These are phyloP conservation scores for Leishmania lainsoni DNA, from an alignment of 208 protist genomes.

Conservation along the genomic window DNA sequence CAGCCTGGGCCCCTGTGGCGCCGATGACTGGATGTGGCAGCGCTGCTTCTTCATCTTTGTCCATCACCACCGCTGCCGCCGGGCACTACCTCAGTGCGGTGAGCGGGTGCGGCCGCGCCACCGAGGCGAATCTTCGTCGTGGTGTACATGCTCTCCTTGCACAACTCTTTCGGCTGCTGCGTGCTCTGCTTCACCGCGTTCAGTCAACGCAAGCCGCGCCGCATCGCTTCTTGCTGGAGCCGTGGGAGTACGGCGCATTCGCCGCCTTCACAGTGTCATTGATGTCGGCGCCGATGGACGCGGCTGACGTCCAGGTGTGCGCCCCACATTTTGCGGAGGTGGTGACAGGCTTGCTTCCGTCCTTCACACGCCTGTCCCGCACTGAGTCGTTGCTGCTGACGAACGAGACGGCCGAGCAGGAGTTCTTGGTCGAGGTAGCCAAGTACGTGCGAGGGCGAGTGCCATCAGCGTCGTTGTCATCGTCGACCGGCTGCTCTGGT, in stretches of 20 bases:
- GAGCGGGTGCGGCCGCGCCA: constrained; percentile 49
- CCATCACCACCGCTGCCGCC: neutral
- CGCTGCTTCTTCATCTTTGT: neutral
- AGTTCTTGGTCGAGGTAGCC: constrained; percentile 30
- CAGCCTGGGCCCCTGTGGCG: neutral
- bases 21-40: neutral
- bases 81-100: constrained; percentile 55
- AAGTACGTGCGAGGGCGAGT: constrained; percentile 23
- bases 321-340: constrained; percentile 46
- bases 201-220: constrained; percentile 34
- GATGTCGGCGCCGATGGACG: constrained; percentile 58
- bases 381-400: constrained; percentile 52
- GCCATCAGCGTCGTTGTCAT: neutral
- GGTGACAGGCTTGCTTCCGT: constrained; percentile 46
- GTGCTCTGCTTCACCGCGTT: constrained; percentile 35
- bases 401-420: constrained; percentile 26
- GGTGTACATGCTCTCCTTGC: constrained; percentile 49
- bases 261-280: constrained; percentile 63
- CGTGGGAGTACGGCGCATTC: constrained; percentile 64
- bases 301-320: constrained; percentile 40
- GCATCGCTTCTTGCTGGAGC: constrained; percentile 60
- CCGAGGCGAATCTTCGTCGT: constrained; percentile 49
- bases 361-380: constrained; percentile 52
- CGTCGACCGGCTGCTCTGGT: neutral
- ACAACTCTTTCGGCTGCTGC: constrained; percentile 47